A percentile compares a stretch with the other conserved stretches of the same genome.
These are phyloP conservation scores for Cryptococcus sp. DNA, from an alignment of 1,284 basidiomycete species.

Conservation along the genomic window DNA sequence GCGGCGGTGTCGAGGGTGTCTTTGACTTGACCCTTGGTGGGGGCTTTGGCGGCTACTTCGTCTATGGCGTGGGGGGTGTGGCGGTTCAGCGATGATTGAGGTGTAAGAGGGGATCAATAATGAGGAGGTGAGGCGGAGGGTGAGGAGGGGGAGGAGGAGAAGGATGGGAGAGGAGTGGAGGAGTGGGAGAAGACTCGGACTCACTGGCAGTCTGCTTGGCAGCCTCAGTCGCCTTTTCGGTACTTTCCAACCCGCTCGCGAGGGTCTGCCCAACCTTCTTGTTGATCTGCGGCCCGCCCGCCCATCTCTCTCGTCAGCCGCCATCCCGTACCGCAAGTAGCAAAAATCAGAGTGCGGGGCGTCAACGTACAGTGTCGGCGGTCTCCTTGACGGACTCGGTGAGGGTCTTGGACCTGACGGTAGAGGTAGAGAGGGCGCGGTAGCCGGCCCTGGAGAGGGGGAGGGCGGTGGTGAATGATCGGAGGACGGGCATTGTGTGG, in stretches of 20 bases:
- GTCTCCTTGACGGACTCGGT: conserved; percentile 38
- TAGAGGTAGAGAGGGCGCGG: conserved; percentile 25
- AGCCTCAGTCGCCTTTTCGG: conserved; percentile 19
- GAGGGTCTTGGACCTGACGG: conserved; percentile 22
- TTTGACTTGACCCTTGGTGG: conserved; percentile 14
- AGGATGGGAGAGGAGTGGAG: neutral
- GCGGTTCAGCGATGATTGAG: neutral
- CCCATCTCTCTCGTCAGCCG: neutral
- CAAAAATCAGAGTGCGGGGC: too few relatives aligned
- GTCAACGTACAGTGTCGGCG: conserved; percentile 27
- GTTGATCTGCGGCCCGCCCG: conserved; percentile 22
- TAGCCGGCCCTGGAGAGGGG: conserved; percentile 11
- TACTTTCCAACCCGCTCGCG: conserved; percentile 28
- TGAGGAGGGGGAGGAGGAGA: neutral
- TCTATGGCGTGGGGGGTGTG: neutral
- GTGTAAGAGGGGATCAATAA: neutral
- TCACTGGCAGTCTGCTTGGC: conserved; percentile 27
- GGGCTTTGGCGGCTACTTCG: conserved; percentile 15
- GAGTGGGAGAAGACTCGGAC: conserved; percentile 3
- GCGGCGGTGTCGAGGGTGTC: conserved; percentile 12
- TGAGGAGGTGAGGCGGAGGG: neutral
- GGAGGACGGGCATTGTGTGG: conserved; percentile 20
- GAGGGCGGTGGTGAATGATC: conserved; percentile 10
- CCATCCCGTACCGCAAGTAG: neutral
- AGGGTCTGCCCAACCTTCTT: conserved; percentile 39